Base-by-base conservation (phyloP, 2,329 filamentous ascomycete genomes). In the Emericellopsis cladophorae region DNA sequence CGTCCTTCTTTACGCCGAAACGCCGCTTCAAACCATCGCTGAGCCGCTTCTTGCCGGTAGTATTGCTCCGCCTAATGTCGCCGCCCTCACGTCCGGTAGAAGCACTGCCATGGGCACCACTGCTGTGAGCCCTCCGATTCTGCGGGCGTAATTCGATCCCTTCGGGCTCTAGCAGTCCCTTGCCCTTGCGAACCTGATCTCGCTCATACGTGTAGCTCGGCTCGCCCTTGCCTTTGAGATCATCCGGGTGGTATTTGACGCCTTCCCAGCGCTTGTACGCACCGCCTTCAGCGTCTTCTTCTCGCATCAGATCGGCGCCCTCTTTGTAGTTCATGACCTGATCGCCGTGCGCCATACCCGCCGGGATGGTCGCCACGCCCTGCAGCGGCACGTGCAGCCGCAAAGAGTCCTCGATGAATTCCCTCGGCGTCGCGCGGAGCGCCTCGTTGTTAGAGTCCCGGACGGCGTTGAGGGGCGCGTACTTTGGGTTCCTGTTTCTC, bases 221-320 rank as follows among this genome's bases (percentile, higher is more conserved):
- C 54, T 90, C 84, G 36, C 83, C 83, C 60, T 92, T 87, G 52
- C 85, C 86, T 59, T 90, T 89, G 46, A 85, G 70, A 53, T 93
- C 86, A 36, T 83, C 75, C 6, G 81, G 79, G 42, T 76, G 74
- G 57, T 93, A 92, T 49, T 74, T 55, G 49, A 84, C 57, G 39
- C 77, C 79, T 4, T 80, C 74, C 66, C 78, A 90, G 37, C 85
- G 74, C 62, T 78, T 83, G 55, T 92, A 95, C 12, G 83, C 70
- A n/a, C 81, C 84, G 14, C 84, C 84, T 1, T 64, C 55, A 4
- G 76, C 74, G 45, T 82, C 76, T 1, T 64, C 61, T 51, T 90
- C 85, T 39, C 81, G 71, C 81, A 89, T 88, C 55, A 95, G 67
- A 53, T 95, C 87, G 2, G 81, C 72, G n/a, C 88, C 88, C 53